Evolutionary conservation across 2,329 filamentous ascomycete genomes (phyloP), one percentile per base, ranked within the genome.

Genomic region (Trichoderma sp.): DNA sequence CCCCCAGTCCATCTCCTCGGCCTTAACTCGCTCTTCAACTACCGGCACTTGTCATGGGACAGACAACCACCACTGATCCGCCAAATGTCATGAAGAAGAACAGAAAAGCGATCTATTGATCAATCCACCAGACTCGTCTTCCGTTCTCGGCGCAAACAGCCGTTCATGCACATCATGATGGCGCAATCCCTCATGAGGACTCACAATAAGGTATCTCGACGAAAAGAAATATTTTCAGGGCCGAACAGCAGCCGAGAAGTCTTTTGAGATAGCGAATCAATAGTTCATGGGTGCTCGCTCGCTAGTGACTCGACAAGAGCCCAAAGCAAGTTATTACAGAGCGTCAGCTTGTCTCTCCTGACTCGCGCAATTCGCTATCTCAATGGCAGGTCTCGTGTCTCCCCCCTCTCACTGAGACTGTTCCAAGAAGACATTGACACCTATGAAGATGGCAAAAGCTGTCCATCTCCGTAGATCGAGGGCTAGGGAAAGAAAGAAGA

Each of bases 311-410:
- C 3, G 34, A n/a, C 24, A 39, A 26, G 48, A 62, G 39, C 34
- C 59, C 45, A 62, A 28, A 10, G 9, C 30, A 43, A 62, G 26
- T 28, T 6, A 21, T 21, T n/a, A 19, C 14, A 15, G 28, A 30
- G 47, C n/a, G 48, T 24, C 39, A 26, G 59, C 43, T 26, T 39
- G 21, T 21, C 10, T 45, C 15, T 34, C 48, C 59, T 54, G 59
- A 62, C 48, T 62, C 59, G 59, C 52, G 48, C n/a, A 1, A 15
- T 54, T 45, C 58, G 39, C 58, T 19, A 62, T 34, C 34, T n/a
- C 52, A 21, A 48, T 30, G 34, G 41, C 34, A 39, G 54, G 39
- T 9, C 50, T 62, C 24, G 14, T 5, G 24, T 51, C 12, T 24
- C 12, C 50, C n/a, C 48, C 39, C 26, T 28, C 19, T 24, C 12